Base-by-base conservation (phyloP, 192 early-diverging fungal genomes). In the Nowakowskiella sp. region DNA sequence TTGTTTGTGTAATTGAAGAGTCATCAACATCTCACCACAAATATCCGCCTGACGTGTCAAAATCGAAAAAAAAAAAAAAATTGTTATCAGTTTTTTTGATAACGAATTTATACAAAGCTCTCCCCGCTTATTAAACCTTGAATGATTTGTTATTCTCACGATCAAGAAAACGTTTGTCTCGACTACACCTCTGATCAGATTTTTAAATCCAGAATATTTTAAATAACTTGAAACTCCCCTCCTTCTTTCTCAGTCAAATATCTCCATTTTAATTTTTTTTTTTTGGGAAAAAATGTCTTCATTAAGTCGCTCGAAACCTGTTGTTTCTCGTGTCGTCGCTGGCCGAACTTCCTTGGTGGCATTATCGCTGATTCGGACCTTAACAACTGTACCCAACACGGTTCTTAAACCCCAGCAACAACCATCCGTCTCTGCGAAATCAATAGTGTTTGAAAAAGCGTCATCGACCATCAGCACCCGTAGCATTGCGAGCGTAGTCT, bases 141-240 rank as follows among this genome's bases (percentile, higher is more conserved):
- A n/a, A n/a, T n/a, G n/a, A n/a, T n/a, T n/a, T n/a, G n/a, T 28
- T 89, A 89, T 72, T 64, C 72, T 50, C 90, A 92, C 86, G 77
- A 78, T 53, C 74, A 71, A 59, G 90, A 92, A 79, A 88, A 77
- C 67, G 83, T 83, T 71, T 85, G 84, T 60, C 76, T 85, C 65
- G 88, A 93, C 77, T 93, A 93, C 74, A 84, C 90, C 70, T 77
- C 84, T 71, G 88, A 93, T 70, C 88, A 90, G 66, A 19, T 39
- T 19, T 39, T 39, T 19, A 39, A 72, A 68, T 34, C 16, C 36
- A 19, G 26, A 19, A 8, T 23, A 31, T 10, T 36, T 22, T 13
- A n/a, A 33, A 49, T 48, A 4, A 55, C 4, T 46, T 10, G 8
- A 43, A 13, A 4, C 26, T 10, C 26, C 39, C 50, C 6, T 27